Evolutionary conservation across 495 filamentous ascomycete species (phyloP), one percentile per base, ranked within the genome.

Genomic region (Penicillium steckii): DNA sequence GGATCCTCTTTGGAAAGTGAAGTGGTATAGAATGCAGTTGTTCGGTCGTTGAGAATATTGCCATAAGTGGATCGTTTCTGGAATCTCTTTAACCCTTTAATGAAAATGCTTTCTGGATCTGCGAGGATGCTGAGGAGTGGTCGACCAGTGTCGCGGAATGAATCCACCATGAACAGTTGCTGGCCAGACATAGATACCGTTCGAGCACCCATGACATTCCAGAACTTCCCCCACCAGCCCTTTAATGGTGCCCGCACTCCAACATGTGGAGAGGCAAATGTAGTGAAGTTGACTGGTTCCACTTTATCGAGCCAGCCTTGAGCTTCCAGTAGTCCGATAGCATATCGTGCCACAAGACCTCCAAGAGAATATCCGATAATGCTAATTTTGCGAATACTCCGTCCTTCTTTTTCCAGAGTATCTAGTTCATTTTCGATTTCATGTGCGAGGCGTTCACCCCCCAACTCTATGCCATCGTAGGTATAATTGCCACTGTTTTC

Each of bases 381-480:
- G 65, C 91, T 96, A 26, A 97, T 64, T 72, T 90, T 95, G 41
- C 66, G 84, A 59, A 97, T 88, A 4, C 82, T 72, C 27, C 84
- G 78, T 3, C 91, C 91, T n/a, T 67, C 69, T 27, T 67, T 66
- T 13, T 78, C 77, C 38, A 93, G 76, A n/a, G 76, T 66, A 25
- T 87, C 80, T 26, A 97, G 68, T 30, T 83, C 85, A 56, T 92
- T 83, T 68, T 97, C 92, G 46, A 97, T 90, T 74, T 97, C 93
- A 55, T 84, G 74, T 17, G 86, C 87, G 25, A 97, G 84, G 32
- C 93, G 85, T 76, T 97, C 93, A 50, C 89, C 93, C 49, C 92
- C 89, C 8, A 86, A 73, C 59, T 97, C 91, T 63, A 97, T 91
- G 46, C 93, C 93, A 71, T 97, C 93, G 68, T 97, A 97, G 19